Base-by-base conservation (phyloP, 1,139 yeast species). In the Candida sojae region DNA sequence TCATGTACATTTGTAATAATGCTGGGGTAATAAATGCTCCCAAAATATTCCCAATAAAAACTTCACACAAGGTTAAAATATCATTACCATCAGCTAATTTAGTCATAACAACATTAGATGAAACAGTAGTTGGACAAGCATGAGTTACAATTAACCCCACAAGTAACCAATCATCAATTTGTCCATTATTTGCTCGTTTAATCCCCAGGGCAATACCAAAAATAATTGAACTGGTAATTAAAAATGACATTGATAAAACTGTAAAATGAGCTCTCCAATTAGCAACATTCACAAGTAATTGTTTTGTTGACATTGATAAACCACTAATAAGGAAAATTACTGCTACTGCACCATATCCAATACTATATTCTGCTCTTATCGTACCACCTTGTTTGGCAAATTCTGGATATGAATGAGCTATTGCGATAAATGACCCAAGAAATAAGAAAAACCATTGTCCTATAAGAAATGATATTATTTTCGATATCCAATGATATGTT, bases 41-140 rank as follows among this genome's bases (percentile, higher is more conserved):
- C 37, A 89, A 62, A 43, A 90, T 62, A 60, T 91, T 90, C 2
- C 96, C 97, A 40, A 90, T 77, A 50, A 89, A 83, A 21, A 90
- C 96, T 62, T 89, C 96, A 64, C 95, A 86, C 11, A 89, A 71
- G 23, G 96, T 86, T 48, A 90, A 70, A 26, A 88, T 70, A 53
- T 83, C 92, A 63, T 89, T 88, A 6, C 96, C 96, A 57, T 85
- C 84, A 0, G 96, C 92, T 49, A 76, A 77, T 47, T 80, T 79
- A n/a, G 97, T 90, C 96, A 90, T 89, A 28, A 90, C 92, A 43
- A 90, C 96, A 63, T 90, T 90, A 4, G 92, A 90, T 0, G 93
- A 83, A 17, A 90, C 96, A 0, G 97, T 90, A 11, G 97, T 91
- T 36, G 97, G 97, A 64, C 96, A 88, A 5, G 93, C 80, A 42